phyloP scores from a whole-genome alignment of 2,329 filamentous ascomycete genomes.

The Xylaria digitata region DNA sequence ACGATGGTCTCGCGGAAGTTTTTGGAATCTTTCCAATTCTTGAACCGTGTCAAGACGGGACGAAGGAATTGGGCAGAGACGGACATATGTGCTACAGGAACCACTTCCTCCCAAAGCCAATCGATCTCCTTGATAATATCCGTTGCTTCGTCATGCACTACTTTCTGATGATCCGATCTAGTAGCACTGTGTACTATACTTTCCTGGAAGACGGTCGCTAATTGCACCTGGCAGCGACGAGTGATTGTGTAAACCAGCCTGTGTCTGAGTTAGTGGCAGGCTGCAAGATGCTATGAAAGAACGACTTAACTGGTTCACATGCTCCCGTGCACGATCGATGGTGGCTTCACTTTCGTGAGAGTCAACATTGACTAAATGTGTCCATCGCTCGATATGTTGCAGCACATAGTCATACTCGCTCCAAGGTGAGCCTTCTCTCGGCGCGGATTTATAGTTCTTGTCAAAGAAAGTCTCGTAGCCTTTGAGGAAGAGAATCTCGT shows the following conservation, averaged over 20 bases:
- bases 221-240: constrained; percentile 29
- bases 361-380: constrained; percentile 18
- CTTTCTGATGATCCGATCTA: constrained; percentile 22
- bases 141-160: constrained; percentile 25
- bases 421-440: constrained; percentile 16
- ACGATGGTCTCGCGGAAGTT: constrained; percentile 25
- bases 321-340: constrained; percentile 42
- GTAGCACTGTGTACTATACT: neutral
- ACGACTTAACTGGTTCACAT: constrained; percentile 46
- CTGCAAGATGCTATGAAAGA: neutral
- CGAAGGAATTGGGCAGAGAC: constrained; percentile 49
- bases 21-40: constrained; percentile 28
- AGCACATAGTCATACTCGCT: constrained; percentile 33
- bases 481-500: constrained; percentile 24
- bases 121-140: constrained; percentile 48
- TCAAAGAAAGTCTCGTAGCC: constrained; percentile 7
- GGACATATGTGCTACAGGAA: constrained; percentile 52
- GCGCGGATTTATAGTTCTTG: neutral
- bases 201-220: constrained; percentile 34
- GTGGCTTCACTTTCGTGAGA: constrained; percentile 9
- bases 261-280: constrained; percentile 14
- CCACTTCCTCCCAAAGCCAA: constrained; percentile 51
- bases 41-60: constrained; percentile 40
- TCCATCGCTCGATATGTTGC: constrained; percentile 32
- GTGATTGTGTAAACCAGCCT: constrained; percentile 38